phyloP scores from a whole-genome alignment of 2,329 filamentous ascomycete species.

The Aspergillus oerlinghausenensis region DNA sequence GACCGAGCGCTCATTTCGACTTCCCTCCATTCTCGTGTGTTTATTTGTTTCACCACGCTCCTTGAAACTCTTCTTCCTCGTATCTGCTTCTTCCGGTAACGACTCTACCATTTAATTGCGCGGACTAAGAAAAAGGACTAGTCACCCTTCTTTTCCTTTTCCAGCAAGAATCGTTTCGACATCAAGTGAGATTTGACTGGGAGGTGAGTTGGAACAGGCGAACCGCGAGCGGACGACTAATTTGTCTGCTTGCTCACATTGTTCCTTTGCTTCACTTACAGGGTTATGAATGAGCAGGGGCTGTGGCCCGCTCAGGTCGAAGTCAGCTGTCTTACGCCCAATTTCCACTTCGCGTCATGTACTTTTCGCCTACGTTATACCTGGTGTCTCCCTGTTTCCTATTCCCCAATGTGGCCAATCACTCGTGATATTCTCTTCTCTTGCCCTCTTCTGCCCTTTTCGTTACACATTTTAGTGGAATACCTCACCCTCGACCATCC shows the following conservation, averaged over 20 bases:
- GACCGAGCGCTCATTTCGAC: constrained; percentile 23
- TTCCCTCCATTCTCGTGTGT: constrained; percentile 23
- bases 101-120: constrained; percentile 25
- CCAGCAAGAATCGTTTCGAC: constrained; percentile 15
- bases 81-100: constrained; percentile 30
- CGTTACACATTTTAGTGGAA: constrained; percentile 22
- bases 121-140: constrained; percentile 22
- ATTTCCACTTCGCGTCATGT: constrained; percentile 36
- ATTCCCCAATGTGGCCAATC: constrained; percentile 20
- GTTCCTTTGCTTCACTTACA: constrained; percentile 16
- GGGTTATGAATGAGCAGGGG: constrained; percentile 18
- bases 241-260: constrained; percentile 14
- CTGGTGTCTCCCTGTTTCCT: constrained; percentile 25
- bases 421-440: constrained; percentile 9
- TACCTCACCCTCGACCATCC: constrained; percentile 20
- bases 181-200: constrained; percentile 20
- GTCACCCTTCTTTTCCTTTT: constrained; percentile 13
- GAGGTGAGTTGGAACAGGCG: constrained; percentile 22
- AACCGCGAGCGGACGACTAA: constrained; percentile 10
- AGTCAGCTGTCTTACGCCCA: constrained; percentile 23
- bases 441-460: constrained; percentile 18
- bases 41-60: constrained; percentile 27
- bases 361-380: constrained; percentile 36
- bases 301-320: constrained; percentile 16
- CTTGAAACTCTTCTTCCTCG: constrained; percentile 24